Evolutionary conservation across 495 filamentous ascomycete species (phyloP), one percentile per base, ranked within the genome.

Genomic region (Neurospora sp.): DNA sequence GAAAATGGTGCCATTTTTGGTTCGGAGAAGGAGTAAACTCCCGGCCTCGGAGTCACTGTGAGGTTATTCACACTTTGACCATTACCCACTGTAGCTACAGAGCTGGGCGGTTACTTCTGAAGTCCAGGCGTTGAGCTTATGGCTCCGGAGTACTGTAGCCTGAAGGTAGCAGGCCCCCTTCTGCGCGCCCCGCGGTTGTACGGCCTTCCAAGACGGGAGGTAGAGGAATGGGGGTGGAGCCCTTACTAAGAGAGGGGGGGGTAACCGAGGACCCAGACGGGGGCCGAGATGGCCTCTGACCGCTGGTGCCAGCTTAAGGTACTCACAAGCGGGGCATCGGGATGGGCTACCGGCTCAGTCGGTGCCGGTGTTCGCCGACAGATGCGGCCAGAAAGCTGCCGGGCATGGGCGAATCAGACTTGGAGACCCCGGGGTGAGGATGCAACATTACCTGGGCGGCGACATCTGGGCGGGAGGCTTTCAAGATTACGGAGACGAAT

Each of bases 401-500:
- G 10, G 20, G 14, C n/a, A 45, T 20, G 18, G 47, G 7, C 20
- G 20, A 27, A 14, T 20, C 8, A 47, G 18, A 20, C n/a, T 0
- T 16, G 22, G 2, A 61, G 47, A 22, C 45, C 45, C 20, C 4
- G 1, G 20, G 9, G 20, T 22, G 1, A 53, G 7, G 4, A 14
- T 7, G 14, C 4, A 53, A 2, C 9, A 27, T 4, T 53, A 27
- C 35, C 27, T 18, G 6, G 53, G 27, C 47, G 0, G 20, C 10
- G 6, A 4, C 22, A 0, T 3, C 27, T 16, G 53, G 0, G 4
- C 4, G 0, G 0, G 12, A 61, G 12, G 14, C 14, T 1, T 35
- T 7, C 53, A 61, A 14, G 5, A 2, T 31, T 31, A 31, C 12
- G 5, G 2, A 27, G 0, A 7, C 5, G 1, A 10, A 8, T 59